Conservation (phyloP, 768 basidiomycete genomes). For the Tremella yokohamensis region DNA sequence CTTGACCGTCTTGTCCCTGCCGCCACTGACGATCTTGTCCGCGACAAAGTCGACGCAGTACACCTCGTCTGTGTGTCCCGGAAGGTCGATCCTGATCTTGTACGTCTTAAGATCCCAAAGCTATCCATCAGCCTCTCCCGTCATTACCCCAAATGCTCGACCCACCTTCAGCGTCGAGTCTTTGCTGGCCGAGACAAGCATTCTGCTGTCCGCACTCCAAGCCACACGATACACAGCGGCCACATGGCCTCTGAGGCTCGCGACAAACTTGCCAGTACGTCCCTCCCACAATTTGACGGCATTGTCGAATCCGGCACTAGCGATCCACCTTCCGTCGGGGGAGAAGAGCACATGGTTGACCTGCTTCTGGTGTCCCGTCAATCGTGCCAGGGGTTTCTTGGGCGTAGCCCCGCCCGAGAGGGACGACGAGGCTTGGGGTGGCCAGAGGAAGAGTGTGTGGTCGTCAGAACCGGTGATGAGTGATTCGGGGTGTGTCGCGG, state of each 20-base stretch:
- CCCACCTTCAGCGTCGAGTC: slow-evolving; percentile 90
- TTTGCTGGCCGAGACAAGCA: slow-evolving; percentile 91
- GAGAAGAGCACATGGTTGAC: slow-evolving; percentile 91
- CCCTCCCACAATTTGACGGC: slow-evolving; percentile 89
- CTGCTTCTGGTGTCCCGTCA: slow-evolving; percentile 93
- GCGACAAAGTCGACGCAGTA: slow-evolving; percentile 99
- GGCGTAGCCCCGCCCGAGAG: slow-evolving; percentile 53
- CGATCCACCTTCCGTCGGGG: slow-evolving; percentile 87
- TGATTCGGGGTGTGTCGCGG: slow-evolving; percentile 69
- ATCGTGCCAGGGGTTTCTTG: slow-evolving; percentile 67
- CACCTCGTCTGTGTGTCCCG: slow-evolving; percentile 95
- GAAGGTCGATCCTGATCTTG: slow-evolving; percentile 89
- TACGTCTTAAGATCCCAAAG: slow-evolving; percentile 96
- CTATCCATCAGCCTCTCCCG: slow-evolving; percentile 51
- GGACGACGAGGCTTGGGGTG: slow-evolving; percentile 58
- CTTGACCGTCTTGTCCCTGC: slow-evolving; percentile 82
- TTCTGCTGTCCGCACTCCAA: slow-evolving; percentile 89
- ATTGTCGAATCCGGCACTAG: slow-evolving; percentile 85
- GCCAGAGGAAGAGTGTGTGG: slow-evolving; percentile 97
- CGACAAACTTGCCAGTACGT: slow-evolving; percentile 66
- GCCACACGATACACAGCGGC: slow-evolving; percentile 89
- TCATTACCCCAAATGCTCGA: background rate
- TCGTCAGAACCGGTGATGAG: slow-evolving; percentile 96
- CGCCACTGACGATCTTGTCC: slow-evolving; percentile 98
- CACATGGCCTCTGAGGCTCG: slow-evolving; percentile 85